These are phyloP conservation scores for Podospora conica DNA, from an alignment of 495 filamentous ascomycete genomes.

Conservation along the genomic window DNA sequence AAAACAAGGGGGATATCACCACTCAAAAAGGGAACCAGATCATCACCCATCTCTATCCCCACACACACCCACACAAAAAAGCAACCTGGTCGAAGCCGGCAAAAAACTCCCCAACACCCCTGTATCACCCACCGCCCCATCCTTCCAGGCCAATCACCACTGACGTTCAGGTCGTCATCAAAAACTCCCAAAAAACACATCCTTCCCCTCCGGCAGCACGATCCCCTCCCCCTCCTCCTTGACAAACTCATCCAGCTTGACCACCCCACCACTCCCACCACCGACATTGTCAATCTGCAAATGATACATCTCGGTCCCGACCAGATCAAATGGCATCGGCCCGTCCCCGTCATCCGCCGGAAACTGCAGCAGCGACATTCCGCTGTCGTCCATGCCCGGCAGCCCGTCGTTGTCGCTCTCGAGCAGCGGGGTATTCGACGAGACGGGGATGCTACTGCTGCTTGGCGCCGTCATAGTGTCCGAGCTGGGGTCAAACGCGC, in stretches of 20 bases:
- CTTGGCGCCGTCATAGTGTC: slow-evolving; percentile 10
- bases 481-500: slow-evolving; percentile 15
- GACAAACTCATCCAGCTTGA: slow-evolving; percentile 10
- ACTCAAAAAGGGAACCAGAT: neutral
- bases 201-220: slow-evolving; percentile 26
- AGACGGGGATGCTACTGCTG: neutral
- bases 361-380: slow-evolving; percentile 13
- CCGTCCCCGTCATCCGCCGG: slow-evolving; percentile 7
- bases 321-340: slow-evolving; percentile 7
- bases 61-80: neutral
- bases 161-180: slow-evolving; percentile 6
- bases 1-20: neutral
- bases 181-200: slow-evolving; percentile 31
- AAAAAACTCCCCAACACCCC: neutral
- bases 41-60: neutral
- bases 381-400: slow-evolving; percentile 11
- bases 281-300: neutral
- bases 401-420: neutral
- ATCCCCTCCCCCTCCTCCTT: slow-evolving; percentile 14
- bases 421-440: neutral
- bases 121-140: neutral
- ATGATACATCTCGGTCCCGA: slow-evolving; percentile 1
- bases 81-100: neutral
- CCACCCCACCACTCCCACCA: neutral
- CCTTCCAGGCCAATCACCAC: no score